Evolutionary conservation across 2,329 filamentous ascomycete genomes (phyloP), one percentile per base, ranked within the genome.

Genomic region (Tolypocladium inflatum): DNA sequence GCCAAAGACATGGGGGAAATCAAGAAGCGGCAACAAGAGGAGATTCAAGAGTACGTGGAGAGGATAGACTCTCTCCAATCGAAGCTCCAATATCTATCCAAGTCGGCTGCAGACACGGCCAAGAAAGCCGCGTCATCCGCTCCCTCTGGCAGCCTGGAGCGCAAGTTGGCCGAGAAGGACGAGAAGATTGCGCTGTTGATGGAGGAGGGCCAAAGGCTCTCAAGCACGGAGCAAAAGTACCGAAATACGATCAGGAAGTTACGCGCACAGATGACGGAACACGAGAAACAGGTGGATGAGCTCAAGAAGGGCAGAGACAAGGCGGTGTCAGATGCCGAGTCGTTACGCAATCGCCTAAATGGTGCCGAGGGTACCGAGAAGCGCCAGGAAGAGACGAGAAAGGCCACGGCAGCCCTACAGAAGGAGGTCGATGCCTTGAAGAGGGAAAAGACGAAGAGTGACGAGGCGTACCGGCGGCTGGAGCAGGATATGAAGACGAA

Each of bases 61-160:
- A 86, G 89, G 41, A 94, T 97, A 57, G 94, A 99, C 75, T 89
- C 92, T 4, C 76, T 99, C 1, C 90, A 97, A 70, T 85, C 91
- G 8, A 97, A 99, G 69, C 76, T 99, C 35, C 88, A 92, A 63
- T 97, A 95, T 67, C 77, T 99, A 15, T 87, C 92, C 2, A 88
- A 88, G 61, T 89, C 92, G 67, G 87, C 89, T 15, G 84, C 88
- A 0, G 87, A 92, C 38, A 80, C 87, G 0, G 90, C 94, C 1
- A 88, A 86, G 67, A 83, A 85, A 63, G 81, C 85, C 8, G 85
- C 84, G 2, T 75, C 80, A n/a, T 76, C 80, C 30, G 84, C 88
- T 1, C 76, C 82, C 2, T 69, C 82, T 0, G 88, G 88, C 7
- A 89, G 86, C 58, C 58, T 79, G 2, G 89, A 96, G 63, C 90